Base-by-base conservation (phyloP, 129 eudicot genomes). In the Saposhnikovia divaricata region DNA sequence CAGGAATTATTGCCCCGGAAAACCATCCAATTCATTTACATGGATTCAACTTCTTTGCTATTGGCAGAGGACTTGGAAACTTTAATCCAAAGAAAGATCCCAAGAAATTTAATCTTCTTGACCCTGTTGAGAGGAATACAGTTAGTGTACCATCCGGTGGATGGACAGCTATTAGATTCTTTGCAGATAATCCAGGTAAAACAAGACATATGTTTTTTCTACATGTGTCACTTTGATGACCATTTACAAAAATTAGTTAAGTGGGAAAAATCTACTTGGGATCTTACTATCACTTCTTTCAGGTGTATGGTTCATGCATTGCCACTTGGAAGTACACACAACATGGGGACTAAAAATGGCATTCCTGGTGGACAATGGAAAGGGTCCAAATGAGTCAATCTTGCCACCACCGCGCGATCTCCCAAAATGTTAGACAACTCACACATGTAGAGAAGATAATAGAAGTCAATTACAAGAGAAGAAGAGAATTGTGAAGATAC, bases 361-460 rank as follows among this genome's bases (percentile, higher is more conserved):
- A 43, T 43, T 43, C 10, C 45, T 90, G 81, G 97, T 92, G 45
- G 93, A 92, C 47, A 88, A 90, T 74, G 97, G 97, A 6, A 88
- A 90, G 23, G 93, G 95, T 16, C 89, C 96, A 48, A 92, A 88
- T 69, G 91, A 92, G 84, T 88, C 95, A 6, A 9, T 90, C 71
- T 68, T 90, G 69, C 93, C 97, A 77, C 95, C 95, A 77, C 97
- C 97, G 2, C 88, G 77, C 10, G 97, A 92, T 92, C 90, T 92
- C 79, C 95, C 97, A 4, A 90, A 84, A 69, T 90, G 97, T 72
- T 90, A 81, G 84, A 19, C 16, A 40, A 10, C 19, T 75, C 72
- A 73, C 50, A 51, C n/a, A 9, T 45, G 12, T 25, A 65, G 13
- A 61, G 27, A 63, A 34, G 51, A 61, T 13, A 59, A 44, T 5